Evolutionary conservation across 768 basidiomycete genomes (phyloP).

Genomic region (Lactifluus volemus): DNA sequence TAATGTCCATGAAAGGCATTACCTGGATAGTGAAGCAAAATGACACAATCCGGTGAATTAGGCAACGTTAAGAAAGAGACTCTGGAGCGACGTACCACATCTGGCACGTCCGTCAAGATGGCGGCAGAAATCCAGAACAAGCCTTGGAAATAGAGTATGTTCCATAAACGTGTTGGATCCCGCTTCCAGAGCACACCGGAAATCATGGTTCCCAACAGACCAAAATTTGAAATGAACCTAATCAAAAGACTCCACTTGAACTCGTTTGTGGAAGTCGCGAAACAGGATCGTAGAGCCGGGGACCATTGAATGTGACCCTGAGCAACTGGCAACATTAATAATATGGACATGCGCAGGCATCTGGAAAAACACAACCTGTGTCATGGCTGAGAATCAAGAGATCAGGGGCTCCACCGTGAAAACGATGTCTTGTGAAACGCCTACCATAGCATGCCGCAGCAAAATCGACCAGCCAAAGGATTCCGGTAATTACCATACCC

Average conservation of each 20-base stretch:
- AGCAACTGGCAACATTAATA: background rate
- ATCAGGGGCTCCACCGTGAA: background rate
- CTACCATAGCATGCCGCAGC: background rate
- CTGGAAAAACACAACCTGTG: background rate
- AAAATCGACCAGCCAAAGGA: background rate
- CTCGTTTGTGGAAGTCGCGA: background rate
- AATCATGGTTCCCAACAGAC: constrained; percentile 9
- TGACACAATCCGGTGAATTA: too few relatives aligned
- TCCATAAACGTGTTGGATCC: constrained; percentile 11
- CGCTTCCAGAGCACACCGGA: constrained; percentile 12
- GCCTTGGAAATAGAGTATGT: too few relatives aligned
- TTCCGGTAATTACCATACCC: background rate
- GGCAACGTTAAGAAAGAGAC: background rate
- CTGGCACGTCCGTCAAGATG: constrained; percentile 2
- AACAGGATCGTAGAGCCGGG: background rate
- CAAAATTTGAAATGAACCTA: constrained; percentile 3
- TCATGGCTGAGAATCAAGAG: background rate
- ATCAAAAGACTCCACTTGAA: constrained; percentile 12
- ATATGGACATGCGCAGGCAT: background rate
- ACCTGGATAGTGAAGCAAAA: background rate
- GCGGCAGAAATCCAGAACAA: too few relatives aligned
- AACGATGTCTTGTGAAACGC: background rate
- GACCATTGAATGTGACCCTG: constrained; percentile 6
- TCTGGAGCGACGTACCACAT: background rate
- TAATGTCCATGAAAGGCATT: constrained; percentile 10